These are phyloP conservation scores for Nowakowskiella sp. DNA, from an alignment of 192 early-diverging fungal species.

Conservation along the genomic window DNA sequence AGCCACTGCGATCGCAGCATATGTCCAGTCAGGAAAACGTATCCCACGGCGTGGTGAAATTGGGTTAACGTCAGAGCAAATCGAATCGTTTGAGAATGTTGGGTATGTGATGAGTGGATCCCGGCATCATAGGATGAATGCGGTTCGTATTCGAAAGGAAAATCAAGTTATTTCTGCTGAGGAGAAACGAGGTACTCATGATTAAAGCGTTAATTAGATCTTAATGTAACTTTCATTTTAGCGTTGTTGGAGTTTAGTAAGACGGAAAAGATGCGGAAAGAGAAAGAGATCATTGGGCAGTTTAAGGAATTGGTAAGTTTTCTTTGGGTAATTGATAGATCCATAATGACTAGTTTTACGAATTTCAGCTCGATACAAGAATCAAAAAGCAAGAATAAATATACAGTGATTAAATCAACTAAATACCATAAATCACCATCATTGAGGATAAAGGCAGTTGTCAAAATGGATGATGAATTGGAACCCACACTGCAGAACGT, in stretches of 20 bases:
- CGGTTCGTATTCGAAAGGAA: slow-evolving; percentile 91
- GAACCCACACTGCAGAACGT: slow-evolving; percentile 91
- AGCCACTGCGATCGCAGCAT: slow-evolving; percentile 82
- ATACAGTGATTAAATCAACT: too few relatives aligned
- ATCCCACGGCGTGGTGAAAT: slow-evolving; percentile 97
- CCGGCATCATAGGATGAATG: slow-evolving; percentile 89
- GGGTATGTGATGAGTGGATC: slow-evolving; percentile 97
- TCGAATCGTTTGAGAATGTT: slow-evolving; percentile 71
- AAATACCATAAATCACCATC: too few relatives aligned
- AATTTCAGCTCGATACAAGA: too few relatives aligned
- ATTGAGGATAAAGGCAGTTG: too few relatives aligned
- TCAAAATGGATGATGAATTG: slow-evolving; percentile 23
- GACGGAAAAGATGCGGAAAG: slow-evolving; percentile 83
- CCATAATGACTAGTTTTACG: too few relatives aligned
- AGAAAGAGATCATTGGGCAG: slow-evolving; percentile 83
- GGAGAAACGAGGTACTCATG: slow-evolving; percentile 59
- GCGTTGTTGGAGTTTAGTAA: slow-evolving; percentile 77
- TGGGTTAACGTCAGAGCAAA: slow-evolving; percentile 76
- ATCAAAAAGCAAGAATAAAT: too few relatives aligned
- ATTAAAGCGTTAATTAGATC: not conserved
- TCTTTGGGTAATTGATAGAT: too few relatives aligned
- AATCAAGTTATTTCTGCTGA: slow-evolving; percentile 95
- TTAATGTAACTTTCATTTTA: slow-evolving; percentile 1
- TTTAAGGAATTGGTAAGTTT: slow-evolving; percentile 82
- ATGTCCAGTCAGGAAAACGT: slow-evolving; percentile 84